phyloP scores from a whole-genome alignment of 495 filamentous ascomycete genomes.

The Acidiella bohemica region DNA sequence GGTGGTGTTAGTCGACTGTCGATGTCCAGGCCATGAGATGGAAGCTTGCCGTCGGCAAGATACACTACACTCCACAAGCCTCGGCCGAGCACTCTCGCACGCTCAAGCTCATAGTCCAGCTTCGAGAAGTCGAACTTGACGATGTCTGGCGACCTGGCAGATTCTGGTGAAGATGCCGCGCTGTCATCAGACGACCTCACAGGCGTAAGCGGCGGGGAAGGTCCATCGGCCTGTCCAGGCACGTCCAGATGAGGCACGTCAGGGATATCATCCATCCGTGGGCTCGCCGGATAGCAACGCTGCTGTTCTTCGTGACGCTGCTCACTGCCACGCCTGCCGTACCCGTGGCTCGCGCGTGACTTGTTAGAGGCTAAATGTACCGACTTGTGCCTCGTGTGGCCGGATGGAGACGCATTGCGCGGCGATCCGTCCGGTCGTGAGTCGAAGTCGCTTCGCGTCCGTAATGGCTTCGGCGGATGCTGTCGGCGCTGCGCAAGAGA shows the following conservation, averaged over 20 bases:
- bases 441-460: constrained; percentile 1
- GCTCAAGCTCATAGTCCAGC: constrained; percentile 26
- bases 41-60: constrained; percentile 25
- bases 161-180: background rate
- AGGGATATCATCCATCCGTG: background rate
- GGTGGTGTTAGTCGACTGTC: constrained; percentile 31
- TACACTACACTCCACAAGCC: constrained; percentile 53
- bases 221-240: background rate
- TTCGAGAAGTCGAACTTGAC: constrained; percentile 13
- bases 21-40: background rate
- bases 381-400: constrained; percentile 2
- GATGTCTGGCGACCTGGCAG: background rate
- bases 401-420: background rate
- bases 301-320: background rate
- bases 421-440: too few species aligned
- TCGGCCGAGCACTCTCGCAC: constrained; percentile 31
- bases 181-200: background rate
- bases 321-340: background rate
- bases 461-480: constrained; percentile 1
- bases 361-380: background rate
- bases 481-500: too few species aligned
- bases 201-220: constrained; percentile 2
- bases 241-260: background rate
- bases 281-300: too few species aligned
- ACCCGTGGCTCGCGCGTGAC: background rate